Evolutionary conservation across 2,329 filamentous ascomycete genomes (phyloP).

Genomic region (Pseudogymnoascus sp.): DNA sequence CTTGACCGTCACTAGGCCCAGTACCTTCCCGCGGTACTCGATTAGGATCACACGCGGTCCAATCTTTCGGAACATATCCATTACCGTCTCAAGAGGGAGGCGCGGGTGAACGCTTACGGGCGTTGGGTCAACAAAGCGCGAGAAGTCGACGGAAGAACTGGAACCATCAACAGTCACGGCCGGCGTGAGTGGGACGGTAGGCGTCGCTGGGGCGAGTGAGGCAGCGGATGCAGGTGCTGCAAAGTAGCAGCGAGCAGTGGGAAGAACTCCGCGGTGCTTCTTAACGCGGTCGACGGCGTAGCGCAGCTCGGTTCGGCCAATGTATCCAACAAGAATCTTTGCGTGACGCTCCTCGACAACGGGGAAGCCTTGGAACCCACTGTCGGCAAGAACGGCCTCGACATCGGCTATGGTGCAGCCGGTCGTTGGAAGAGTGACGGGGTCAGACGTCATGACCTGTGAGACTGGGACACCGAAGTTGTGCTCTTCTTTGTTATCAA

Average conservation of each 20-base stretch:
- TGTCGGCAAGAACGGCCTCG: constrained; percentile 67
- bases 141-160: constrained; percentile 65
- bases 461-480: constrained; percentile 93
- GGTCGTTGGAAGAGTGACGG: constrained; percentile 65
- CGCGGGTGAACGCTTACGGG: constrained; percentile 87
- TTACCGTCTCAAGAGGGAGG: constrained; percentile 88
- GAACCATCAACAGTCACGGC: constrained; percentile 52
- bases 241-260: constrained; percentile 69
- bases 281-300: constrained; percentile 82
- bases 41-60: constrained; percentile 88
- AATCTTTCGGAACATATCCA: constrained; percentile 98
- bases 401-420: constrained; percentile 71
- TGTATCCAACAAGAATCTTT: constrained; percentile 78
- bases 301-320: constrained; percentile 82
- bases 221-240: constrained; percentile 40
- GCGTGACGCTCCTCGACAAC: constrained; percentile 68
- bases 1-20: constrained; percentile 87
- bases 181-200: constrained; percentile 31
- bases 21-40: constrained; percentile 77
- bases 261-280: constrained; percentile 57
- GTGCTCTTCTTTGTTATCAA: constrained; percentile 96
- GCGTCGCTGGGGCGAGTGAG: constrained; percentile 21
- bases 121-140: constrained; percentile 79
- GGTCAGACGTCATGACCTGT: constrained; percentile 74
- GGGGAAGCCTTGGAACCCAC: constrained; percentile 86